Conservation (phyloP, 305 asterid species). For the Fraxinus angustifolia region DNA sequence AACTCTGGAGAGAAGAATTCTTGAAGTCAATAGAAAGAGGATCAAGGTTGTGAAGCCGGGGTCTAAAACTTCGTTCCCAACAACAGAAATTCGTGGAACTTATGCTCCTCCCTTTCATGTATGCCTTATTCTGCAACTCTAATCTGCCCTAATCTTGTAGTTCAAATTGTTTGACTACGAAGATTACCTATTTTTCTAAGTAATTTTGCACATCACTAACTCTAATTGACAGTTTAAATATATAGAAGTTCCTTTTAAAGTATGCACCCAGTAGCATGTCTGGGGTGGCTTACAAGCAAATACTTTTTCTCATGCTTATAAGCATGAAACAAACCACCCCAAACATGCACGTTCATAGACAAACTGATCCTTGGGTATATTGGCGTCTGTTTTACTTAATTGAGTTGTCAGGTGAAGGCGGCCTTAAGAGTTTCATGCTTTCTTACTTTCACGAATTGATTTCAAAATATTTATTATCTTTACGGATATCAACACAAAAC, state of each 20-base stretch:
- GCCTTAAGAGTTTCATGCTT: not conserved
- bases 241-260: not conserved
- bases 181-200: not conserved
- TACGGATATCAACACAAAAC: not conserved
- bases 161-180: not conserved
- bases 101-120: constrained; percentile 97
- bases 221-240: not conserved
- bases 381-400: not conserved
- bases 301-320: not conserved
- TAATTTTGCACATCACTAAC: not conserved
- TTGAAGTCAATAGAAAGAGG: constrained; percentile 85
- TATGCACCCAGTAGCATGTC: not conserved
- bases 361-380: not conserved
- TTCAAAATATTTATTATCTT: not conserved
- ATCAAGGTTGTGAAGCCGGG: constrained; percentile 93
- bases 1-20: constrained; percentile 78
- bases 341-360: not conserved
- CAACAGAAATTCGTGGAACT: constrained; percentile 88
- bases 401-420: not conserved
- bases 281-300: not conserved
- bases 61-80: constrained; percentile 86
- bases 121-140: constrained; percentile 23
- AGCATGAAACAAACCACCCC: not conserved
- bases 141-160: not conserved
- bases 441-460: not conserved